Conservation (phyloP, 2,329 filamentous ascomycete genomes). For the Rachicladosporium sp. region DNA sequence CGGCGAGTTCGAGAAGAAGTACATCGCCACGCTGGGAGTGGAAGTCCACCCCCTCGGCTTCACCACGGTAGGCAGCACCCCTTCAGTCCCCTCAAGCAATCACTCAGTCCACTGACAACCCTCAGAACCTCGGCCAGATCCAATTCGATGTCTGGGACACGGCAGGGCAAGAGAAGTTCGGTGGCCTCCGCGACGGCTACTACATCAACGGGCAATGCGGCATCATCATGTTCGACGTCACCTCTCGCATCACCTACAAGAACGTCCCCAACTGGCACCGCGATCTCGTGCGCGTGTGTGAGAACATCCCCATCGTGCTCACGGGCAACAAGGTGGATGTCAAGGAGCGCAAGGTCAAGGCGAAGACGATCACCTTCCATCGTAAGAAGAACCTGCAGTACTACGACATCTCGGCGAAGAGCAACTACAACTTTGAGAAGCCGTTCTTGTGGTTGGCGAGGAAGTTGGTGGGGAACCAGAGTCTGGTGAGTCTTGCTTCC, state of each 20-base stretch:
- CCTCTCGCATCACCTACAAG: constrained; percentile 99
- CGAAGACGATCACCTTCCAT: constrained; percentile 99
- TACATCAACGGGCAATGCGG: constrained; percentile 99
- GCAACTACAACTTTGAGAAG: constrained; percentile 99
- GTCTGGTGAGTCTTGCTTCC: constrained; percentile 52
- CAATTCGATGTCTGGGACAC: constrained; percentile 99
- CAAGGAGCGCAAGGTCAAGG: constrained; percentile 99
- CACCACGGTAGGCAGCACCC: constrained; percentile 63
- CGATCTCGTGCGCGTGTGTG: constrained; percentile 96
- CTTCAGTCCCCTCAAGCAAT: constrained; percentile 3
- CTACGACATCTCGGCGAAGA: constrained; percentile 99
- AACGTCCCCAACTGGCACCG: constrained; percentile 99
- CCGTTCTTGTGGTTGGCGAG: constrained; percentile 98
- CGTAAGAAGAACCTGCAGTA: constrained; percentile 99
- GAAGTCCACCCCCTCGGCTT: constrained; percentile 98
- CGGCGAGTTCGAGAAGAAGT: constrained; percentile 99
- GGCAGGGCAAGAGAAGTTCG: constrained; percentile 98
- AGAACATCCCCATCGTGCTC: constrained; percentile 97
- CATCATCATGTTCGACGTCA: constrained; percentile 99
- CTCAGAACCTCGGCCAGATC: constrained; percentile 79
- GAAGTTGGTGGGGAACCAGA: constrained; percentile 92
- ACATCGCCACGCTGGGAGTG: constrained; percentile 98
- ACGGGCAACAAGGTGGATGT: constrained; percentile 99
- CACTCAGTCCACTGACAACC: constrained; percentile 14
- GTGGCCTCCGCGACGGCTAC: constrained; percentile 96